A percentile compares a stretch with the other conserved stretches of the same genome.
phyloP scores from a whole-genome alignment of 257 asterid species.

The Pogostemon cablin region DNA sequence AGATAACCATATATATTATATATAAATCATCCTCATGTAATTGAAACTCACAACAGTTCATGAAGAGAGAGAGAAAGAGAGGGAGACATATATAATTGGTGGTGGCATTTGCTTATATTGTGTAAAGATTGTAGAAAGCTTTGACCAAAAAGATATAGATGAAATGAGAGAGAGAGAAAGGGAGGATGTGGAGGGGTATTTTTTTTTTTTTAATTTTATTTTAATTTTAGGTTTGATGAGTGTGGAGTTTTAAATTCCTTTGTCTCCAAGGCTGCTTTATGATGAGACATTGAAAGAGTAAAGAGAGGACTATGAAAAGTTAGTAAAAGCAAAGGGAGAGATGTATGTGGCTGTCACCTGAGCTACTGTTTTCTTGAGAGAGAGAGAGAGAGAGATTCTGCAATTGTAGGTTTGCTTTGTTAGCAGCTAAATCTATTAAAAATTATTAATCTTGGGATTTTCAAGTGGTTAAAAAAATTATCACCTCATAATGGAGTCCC shows the following conservation, averaged over 20 bases:
- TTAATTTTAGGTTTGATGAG: too few species aligned
- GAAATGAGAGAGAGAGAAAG: background rate
- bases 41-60: background rate
- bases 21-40: slow-evolving; percentile 31
- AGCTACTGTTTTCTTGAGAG: slow-evolving; percentile 40
- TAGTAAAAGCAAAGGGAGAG: slow-evolving; percentile 39
- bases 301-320: slow-evolving; percentile 55
- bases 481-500: slow-evolving; percentile 70
- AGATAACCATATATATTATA: slow-evolving; percentile 32
- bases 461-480: slow-evolving; percentile 57
- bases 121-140: slow-evolving; percentile 46
- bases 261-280: slow-evolving; percentile 58
- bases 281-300: slow-evolving; percentile 65
- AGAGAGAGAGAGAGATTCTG: slow-evolving; percentile 37
- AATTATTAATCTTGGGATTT: slow-evolving; percentile 75
- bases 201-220: too few species aligned
- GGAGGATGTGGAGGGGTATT: background rate
- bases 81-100: slow-evolving; percentile 17
- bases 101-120: slow-evolving; percentile 14
- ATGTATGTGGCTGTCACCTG: slow-evolving; percentile 53
- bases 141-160: slow-evolving; percentile 32
- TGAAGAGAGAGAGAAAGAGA: background rate
- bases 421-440: slow-evolving; percentile 10
- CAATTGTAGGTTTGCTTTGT: slow-evolving; percentile 35
- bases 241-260: slow-evolving; percentile 29